Conservation (phyloP, 352 stramenopile genomes). For the Elongisporangium prolatum region DNA sequence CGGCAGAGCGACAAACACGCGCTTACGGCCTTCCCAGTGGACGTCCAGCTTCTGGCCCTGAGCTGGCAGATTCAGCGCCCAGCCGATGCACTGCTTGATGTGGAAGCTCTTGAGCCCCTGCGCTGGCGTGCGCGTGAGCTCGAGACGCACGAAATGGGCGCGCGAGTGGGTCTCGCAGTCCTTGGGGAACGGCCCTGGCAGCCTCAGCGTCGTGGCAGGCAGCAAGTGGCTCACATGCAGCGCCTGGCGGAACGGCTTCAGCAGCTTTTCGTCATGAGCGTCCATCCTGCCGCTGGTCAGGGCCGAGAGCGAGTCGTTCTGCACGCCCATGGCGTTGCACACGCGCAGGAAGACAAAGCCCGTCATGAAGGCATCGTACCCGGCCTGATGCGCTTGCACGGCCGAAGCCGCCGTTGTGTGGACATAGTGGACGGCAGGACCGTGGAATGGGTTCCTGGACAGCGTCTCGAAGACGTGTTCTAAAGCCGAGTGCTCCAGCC, state of each 20-base stretch:
- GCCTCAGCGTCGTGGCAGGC: slow-evolving; percentile 33
- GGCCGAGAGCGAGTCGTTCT: slow-evolving; percentile 40
- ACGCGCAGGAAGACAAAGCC: slow-evolving; percentile 69
- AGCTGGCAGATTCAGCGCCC: slow-evolving; percentile 39
- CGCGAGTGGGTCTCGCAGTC: slow-evolving; percentile 41
- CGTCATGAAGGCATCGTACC: slow-evolving; percentile 80
- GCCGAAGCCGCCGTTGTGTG: slow-evolving; percentile 18
- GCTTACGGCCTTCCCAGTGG: slow-evolving; percentile 45
- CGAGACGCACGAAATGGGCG: slow-evolving; percentile 43
- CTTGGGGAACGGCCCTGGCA: slow-evolving; percentile 42
- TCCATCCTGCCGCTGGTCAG: slow-evolving; percentile 13
- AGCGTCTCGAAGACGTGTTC: slow-evolving; percentile 60
- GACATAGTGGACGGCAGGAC: slow-evolving; percentile 30
- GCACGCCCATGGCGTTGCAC: slow-evolving; percentile 48
- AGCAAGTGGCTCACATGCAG: slow-evolving; percentile 64
- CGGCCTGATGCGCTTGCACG: slow-evolving; percentile 61
- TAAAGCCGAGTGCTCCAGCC: slow-evolving; percentile 53
- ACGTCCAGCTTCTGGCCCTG: slow-evolving; percentile 32
- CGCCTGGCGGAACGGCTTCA: slow-evolving; percentile 39
- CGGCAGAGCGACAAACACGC: slow-evolving; percentile 48
- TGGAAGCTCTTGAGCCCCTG: slow-evolving; percentile 59
- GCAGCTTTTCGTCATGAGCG: slow-evolving; percentile 2
- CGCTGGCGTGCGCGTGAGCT: slow-evolving; percentile 44
- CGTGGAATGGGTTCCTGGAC: slow-evolving; percentile 65
- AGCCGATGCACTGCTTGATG: slow-evolving; percentile 68